Evolutionary conservation across 352 stramenopile species (phyloP).

Genomic region (Globisporangium splendens): DNA sequence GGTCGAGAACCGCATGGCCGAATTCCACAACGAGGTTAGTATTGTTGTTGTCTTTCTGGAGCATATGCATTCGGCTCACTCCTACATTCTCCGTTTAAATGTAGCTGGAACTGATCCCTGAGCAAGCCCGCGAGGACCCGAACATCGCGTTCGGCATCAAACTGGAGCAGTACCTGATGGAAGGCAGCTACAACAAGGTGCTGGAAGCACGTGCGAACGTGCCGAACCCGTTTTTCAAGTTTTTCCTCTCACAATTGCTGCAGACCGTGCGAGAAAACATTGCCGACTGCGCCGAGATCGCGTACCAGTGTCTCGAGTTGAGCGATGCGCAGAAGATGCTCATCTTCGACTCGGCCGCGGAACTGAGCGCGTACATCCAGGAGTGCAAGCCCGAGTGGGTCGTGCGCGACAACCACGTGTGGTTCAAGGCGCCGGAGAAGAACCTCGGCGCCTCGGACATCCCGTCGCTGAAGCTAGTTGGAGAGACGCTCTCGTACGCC

Average conservation of each 20-base stretch:
- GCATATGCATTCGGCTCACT: not conserved
- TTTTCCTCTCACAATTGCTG: conserved; percentile 92
- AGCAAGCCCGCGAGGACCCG: conserved; percentile 71
- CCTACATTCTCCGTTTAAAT: not conserved
- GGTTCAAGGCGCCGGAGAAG: conserved; percentile 90
- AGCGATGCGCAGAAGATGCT: conserved; percentile 90
- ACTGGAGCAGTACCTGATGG: conserved; percentile 92
- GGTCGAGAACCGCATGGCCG: conserved; percentile 90
- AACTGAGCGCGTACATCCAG: conserved; percentile 86
- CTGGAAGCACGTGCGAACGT: conserved; percentile 85
- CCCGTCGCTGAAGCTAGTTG: conserved; percentile 92
- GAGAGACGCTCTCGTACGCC: conserved; percentile 94
- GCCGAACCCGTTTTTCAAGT: conserved; percentile 91
- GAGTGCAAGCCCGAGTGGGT: conserved; percentile 90
- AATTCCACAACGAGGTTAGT: conserved; percentile 89
- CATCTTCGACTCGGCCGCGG: conserved; percentile 83
- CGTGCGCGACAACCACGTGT: conserved; percentile 78
- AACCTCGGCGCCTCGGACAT: conserved; percentile 88
- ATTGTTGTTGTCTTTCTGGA: not conserved
- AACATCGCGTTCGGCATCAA: conserved; percentile 90
- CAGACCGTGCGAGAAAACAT: conserved; percentile 95
- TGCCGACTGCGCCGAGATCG: conserved; percentile 94
- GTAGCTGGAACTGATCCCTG: conserved; percentile 82
- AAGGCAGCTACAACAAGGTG: conserved; percentile 93
- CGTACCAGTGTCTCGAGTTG: conserved; percentile 89